Base-by-base conservation (phyloP, 768 basidiomycete genomes). In the Hericium rajendrae region DNA sequence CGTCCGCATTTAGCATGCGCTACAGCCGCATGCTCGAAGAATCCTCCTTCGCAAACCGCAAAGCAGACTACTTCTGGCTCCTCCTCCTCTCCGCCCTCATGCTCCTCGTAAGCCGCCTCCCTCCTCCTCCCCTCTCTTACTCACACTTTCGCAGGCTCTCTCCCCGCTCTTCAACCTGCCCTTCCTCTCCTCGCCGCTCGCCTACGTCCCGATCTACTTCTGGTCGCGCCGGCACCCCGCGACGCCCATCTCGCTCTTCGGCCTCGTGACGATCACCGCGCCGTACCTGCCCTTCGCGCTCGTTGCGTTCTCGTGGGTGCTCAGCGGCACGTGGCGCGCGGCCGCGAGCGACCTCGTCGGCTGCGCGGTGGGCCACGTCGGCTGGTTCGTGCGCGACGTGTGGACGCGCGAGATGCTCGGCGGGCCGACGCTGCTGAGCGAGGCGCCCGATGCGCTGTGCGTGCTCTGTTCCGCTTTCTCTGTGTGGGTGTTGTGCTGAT, bases 11-110 rank as follows among this genome's bases (percentile, higher is more conserved):
- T 66, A 97, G 94, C 70, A 95, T 97, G 94, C 78, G 97, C 54
- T 98, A 98, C 67, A 94, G 92, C 62, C 80, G 94, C 48, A 90
- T 97, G 86, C 75, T 99, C 3, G 97, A 99, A 71, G 94, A 98
- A 71, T 94, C 92, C 13, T 92, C 92, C 2, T 99, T 95, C 69
- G 85, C 90, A 41, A 93, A 93, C 63, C 80, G 79, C 55, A 86
- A 79, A 70, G 95, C 94, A 20, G 95, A 98, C 69, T 99, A 97
- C 71, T 87, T 95, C 66, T 97, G 93, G 92, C 77, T 98, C 10
- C 80, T 99, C 26, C 73, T 93, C 51, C 79, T 91, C 54, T 94
- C 91, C 15, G 82, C 91, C 0, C 57, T 81, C 28, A 85, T 97
- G 80, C 83, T 99, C 40, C 82, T 99, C 46, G 93, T 95, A 64